Base-by-base conservation (phyloP, 176 grass and related monocot genomes). In the Phyllostachys edulis region DNA sequence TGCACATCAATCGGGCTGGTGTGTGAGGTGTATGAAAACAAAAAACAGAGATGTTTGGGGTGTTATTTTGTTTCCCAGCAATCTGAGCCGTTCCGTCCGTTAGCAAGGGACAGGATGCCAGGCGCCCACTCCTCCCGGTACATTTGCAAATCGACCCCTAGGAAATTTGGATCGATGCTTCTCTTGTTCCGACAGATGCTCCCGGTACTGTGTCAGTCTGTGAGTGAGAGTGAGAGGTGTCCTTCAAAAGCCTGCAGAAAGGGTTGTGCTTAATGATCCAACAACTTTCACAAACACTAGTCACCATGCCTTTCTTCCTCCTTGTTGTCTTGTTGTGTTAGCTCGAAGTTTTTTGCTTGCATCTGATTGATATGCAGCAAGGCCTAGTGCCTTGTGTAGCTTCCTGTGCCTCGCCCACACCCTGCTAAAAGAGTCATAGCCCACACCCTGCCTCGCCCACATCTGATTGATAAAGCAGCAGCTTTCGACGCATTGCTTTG, bases 221-320 rank as follows among this genome's bases (percentile, higher is more conserved):
- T n/a, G 60, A 54, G 72, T 51, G 59, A 36, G n/a, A 23, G 41
- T 9, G 67, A 27, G 63, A 24, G 52, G 24, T 60, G 81, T 66
- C 40, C 85, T 76, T 37, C 32, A 66, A 80, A 88, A 85, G 78
- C 36, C 82, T 77, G 85, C 85, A 92, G 71, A 85, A 69, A 78
- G 37, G 17, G 60, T 21, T 21, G 56, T 34, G 54, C 84, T 56
- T 69, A 66, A 84, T 47, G 69, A 66, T 76, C 63, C 78, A 52
- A 78, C 36, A 17, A 7, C 75, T 63, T 54, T 34, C 39, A 82
- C 73, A 80, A 3, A 80, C 17, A 3, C 20, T 34, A 3, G 14
- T 57, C 51, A 18, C 9, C 41, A 52, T 70, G 44, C 39, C 65
- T 38, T 46, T 70, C 66, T 44, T 59, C 23, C 36, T 61, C 23